These are phyloP conservation scores for Dictyostelium brefeldianum DNA, from an alignment of 78 protist species.

Conservation along the genomic window DNA sequence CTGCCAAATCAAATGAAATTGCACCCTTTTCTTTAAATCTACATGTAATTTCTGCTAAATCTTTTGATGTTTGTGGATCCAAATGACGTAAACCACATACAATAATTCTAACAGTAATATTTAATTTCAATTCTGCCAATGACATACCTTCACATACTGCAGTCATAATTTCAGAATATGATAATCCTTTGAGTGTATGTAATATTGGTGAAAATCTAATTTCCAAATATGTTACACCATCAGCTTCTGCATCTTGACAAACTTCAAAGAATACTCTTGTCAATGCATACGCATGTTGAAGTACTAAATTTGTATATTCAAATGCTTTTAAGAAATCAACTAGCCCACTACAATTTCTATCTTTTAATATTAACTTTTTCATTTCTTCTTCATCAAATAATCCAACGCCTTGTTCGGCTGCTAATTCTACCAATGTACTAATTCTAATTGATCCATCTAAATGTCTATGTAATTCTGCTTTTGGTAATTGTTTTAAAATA, in stretches of 20 bases:
- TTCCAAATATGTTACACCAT: constrained; percentile 90
- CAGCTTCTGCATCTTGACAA: constrained; percentile 83
- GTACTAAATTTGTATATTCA: constrained; percentile 41
- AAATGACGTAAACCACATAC: constrained; percentile 91
- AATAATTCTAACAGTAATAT: constrained; percentile 83
- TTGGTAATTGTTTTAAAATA: constrained; percentile 61
- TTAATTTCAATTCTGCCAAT: constrained; percentile 59
- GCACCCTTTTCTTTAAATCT: constrained; percentile 84
- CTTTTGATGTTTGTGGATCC: constrained; percentile 14
- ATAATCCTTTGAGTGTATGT: constrained; percentile 79
- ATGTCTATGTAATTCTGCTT: constrained; percentile 79
- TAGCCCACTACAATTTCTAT: constrained; percentile 47
- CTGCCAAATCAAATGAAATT: constrained; percentile 91
- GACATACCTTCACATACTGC: constrained; percentile 87
- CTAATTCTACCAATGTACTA: constrained; percentile 68
- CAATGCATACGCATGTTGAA: constrained; percentile 78
- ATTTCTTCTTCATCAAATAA: constrained; percentile 79
- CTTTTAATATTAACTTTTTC: constrained; percentile 33
- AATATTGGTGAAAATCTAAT: constrained; percentile 92
- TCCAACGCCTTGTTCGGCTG: constrained; percentile 68
- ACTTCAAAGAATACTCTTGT: constrained; percentile 85
- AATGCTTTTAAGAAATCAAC: constrained; percentile 60
- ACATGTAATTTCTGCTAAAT: constrained; percentile 89
- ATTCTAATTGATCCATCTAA: constrained; percentile 74
- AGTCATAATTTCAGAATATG: constrained; percentile 79